phyloP scores from a whole-genome alignment of 306 rosid genomes.

The Quercus agrifolia region DNA sequence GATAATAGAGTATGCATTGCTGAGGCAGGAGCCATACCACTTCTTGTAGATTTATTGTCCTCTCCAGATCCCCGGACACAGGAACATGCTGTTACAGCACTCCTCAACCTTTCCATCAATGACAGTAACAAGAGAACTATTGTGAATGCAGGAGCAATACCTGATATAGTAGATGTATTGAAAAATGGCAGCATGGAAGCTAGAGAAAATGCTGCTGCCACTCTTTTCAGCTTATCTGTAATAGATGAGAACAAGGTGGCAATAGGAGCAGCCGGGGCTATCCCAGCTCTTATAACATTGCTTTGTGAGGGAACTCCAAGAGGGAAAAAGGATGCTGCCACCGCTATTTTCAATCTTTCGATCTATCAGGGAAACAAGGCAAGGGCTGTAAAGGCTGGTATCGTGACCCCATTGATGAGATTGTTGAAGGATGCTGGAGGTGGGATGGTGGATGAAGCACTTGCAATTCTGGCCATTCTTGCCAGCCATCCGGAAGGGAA shows the following conservation, averaged over 20 bases:
- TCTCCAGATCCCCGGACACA: slow-evolving; percentile 80
- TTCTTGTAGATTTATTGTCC: slow-evolving; percentile 79
- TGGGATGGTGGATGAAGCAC: slow-evolving; percentile 96
- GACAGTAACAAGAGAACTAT: slow-evolving; percentile 87
- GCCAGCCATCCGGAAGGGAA: slow-evolving; percentile 88
- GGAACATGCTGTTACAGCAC: slow-evolving; percentile 97
- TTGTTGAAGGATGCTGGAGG: slow-evolving; percentile 82
- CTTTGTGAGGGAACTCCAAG: slow-evolving; percentile 94
- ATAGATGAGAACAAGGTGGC: slow-evolving; percentile 89
- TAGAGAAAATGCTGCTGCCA: slow-evolving; percentile 97
- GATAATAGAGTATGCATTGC: slow-evolving; percentile 96
- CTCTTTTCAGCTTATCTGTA: slow-evolving; percentile 90
- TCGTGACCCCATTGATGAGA: slow-evolving; percentile 65
- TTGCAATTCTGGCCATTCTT: slow-evolving; percentile 89
- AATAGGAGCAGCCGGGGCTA: slow-evolving; percentile 97
- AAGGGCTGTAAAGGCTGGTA: slow-evolving; percentile 91
- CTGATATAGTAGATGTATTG: slow-evolving; percentile 89
- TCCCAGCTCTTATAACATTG: slow-evolving; percentile 83
- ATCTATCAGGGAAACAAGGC: slow-evolving; percentile 98
- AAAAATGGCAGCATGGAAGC: slow-evolving; percentile 95
- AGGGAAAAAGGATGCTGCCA: slow-evolving; percentile 98
- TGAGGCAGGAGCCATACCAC: slow-evolving; percentile 96
- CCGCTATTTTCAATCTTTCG: slow-evolving; percentile 88
- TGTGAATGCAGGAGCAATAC: slow-evolving; percentile 89
- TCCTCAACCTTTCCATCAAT: slow-evolving; percentile 87